A percentile compares a stretch with the other conserved stretches of the same genome.
phyloP scores from a whole-genome alignment of 164 flowering plant genomes.

The Macadamia tetraphylla region DNA sequence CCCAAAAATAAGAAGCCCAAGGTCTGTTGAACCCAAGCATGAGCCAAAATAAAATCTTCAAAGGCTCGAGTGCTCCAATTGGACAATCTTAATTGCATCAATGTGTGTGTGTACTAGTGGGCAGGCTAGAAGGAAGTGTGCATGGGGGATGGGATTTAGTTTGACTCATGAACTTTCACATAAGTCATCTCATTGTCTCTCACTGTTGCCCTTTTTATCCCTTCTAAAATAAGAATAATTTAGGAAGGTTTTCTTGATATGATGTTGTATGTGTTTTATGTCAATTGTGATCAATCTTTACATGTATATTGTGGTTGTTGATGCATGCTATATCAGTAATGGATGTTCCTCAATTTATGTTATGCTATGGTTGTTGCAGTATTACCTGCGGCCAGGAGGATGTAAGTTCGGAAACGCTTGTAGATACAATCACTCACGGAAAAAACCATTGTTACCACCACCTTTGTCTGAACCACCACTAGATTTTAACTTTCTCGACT shows the following conservation, averaged over 20 bases:
- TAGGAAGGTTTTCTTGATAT: not conserved
- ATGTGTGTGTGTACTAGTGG: too few species aligned
- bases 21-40: too few species aligned
- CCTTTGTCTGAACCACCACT: constrained; percentile 22
- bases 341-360: not conserved
- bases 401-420: constrained; percentile 82
- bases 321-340: not conserved
- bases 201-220: too few species aligned
- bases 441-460: constrained; percentile 26
- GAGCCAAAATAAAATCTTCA: too few species aligned
- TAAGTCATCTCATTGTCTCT: too few species aligned
- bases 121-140: too few species aligned
- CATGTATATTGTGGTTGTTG: too few species aligned
- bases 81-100: too few species aligned
- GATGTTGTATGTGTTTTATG: not conserved
- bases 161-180: too few species aligned
- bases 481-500: constrained; percentile 72
- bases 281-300: not conserved
- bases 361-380: constrained; percentile 43
- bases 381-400: constrained; percentile 66
- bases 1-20: too few species aligned
- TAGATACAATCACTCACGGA: constrained; percentile 45
- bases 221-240: not conserved
- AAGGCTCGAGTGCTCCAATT: too few species aligned
- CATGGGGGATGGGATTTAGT: too few species aligned